These are phyloP conservation scores for Larix kaempferi DNA, from an alignment of 75 land plant genomes.

Conservation along the genomic window DNA sequence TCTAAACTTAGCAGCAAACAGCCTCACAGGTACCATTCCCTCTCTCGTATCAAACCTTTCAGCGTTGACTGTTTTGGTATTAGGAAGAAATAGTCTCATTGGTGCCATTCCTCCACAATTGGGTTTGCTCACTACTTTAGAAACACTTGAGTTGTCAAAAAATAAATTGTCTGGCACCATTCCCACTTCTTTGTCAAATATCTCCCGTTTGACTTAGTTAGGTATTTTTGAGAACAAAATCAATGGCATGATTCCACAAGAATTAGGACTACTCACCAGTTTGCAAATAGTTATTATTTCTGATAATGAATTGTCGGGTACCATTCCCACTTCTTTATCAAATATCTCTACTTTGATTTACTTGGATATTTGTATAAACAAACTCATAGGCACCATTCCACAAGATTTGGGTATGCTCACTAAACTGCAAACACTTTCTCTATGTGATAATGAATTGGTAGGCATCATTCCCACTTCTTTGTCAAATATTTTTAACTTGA, in stretches of 20 bases:
- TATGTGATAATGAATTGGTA: slow-evolving; percentile 1
- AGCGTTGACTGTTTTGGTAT: too few species aligned
- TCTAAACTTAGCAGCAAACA: slow-evolving; percentile 13
- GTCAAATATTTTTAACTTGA: background rate
- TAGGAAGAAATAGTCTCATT: too few species aligned
- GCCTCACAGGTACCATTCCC: slow-evolving; percentile 14
- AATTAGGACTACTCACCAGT: slow-evolving; percentile 4
- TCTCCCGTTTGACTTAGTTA: slow-evolving; percentile 4
- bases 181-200: slow-evolving; percentile 22
- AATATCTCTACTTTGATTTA: background rate
- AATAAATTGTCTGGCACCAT: slow-evolving; percentile 2
- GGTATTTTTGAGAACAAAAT: slow-evolving; percentile 30
- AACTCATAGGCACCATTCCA: slow-evolving; percentile 14
- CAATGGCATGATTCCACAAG: slow-evolving; percentile 27
- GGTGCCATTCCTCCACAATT: too few species aligned
- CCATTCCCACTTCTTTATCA: slow-evolving; percentile 20
- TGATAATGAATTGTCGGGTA: slow-evolving; percentile 2
- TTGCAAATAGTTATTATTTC: background rate
- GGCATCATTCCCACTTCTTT: slow-evolving; percentile 14
- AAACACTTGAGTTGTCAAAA: background rate
- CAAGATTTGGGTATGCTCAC: background rate
- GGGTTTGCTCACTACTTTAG: too few species aligned
- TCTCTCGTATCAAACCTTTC: background rate
- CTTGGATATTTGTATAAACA: slow-evolving; percentile 2
- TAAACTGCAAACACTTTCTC: background rate